Evolutionary conservation across 257 asterid genomes (phyloP).

Genomic region (Salvia splendens): DNA sequence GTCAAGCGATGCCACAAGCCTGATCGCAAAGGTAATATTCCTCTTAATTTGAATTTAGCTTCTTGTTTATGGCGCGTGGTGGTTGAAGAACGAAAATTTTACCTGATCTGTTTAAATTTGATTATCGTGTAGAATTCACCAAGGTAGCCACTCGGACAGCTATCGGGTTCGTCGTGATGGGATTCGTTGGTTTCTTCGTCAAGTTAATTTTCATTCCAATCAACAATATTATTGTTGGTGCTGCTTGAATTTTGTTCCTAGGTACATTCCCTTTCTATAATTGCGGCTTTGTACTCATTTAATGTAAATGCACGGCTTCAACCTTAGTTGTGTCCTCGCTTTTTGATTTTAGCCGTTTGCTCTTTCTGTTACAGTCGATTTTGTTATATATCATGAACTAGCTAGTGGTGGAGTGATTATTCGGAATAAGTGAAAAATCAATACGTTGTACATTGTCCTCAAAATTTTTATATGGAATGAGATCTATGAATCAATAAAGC

Average conservation of each 20-base stretch:
- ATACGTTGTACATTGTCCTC: not conserved
- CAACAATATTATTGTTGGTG: conserved; percentile 51
- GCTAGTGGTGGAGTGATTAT: not conserved
- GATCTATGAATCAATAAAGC: not conserved
- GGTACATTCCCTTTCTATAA: conserved; percentile 6
- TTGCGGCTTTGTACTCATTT: not conserved
- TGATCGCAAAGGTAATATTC: conserved; percentile 48
- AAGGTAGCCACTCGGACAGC: conserved; percentile 52
- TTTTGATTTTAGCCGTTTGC: not conserved
- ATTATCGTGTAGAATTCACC: conserved; percentile 35
- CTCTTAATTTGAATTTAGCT: not conserved
- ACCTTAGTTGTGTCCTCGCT: not conserved
- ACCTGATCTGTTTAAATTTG: not conserved
- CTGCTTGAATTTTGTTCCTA: conserved; percentile 20
- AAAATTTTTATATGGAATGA: not conserved
- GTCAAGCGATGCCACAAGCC: conserved; percentile 54
- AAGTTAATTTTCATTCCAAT: conserved; percentile 48
- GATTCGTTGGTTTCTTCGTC: conserved; percentile 50
- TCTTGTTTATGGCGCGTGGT: not conserved
- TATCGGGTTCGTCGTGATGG: conserved; percentile 53
- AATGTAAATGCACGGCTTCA: not conserved
- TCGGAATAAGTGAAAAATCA: not conserved
- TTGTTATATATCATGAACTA: not conserved
- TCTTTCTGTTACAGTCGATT: not conserved
- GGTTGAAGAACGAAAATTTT: too few relatives aligned